Conservation (phyloP, 2,329 filamentous ascomycete genomes). For the Nemania serpens region DNA sequence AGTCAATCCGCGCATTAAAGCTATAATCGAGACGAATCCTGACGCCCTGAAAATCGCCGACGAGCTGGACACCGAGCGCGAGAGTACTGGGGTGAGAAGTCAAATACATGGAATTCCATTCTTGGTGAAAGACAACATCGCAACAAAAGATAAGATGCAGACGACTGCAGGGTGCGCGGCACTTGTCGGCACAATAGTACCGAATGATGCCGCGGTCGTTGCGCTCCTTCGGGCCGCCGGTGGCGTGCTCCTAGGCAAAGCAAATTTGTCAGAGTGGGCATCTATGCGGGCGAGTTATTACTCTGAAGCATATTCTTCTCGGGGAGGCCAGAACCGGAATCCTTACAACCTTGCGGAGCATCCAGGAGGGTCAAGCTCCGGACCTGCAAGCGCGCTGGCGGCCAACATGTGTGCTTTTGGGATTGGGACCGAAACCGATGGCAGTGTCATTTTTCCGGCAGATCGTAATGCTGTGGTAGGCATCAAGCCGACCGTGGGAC, state of each 20-base stretch:
- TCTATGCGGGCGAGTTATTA: slow-evolving; percentile 13
- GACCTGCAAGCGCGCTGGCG: slow-evolving; percentile 8
- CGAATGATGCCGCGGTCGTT: slow-evolving; percentile 6
- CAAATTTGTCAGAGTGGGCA: slow-evolving; percentile 15
- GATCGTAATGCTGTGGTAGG: slow-evolving; percentile 7
- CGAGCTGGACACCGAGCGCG: slow-evolving; percentile 7
- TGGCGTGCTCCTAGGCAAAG: slow-evolving; percentile 6
- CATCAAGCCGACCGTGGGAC: slow-evolving; percentile 13
- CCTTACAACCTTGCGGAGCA: slow-evolving; percentile 8
- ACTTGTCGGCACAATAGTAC: slow-evolving; percentile 5
- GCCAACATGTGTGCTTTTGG: slow-evolving; percentile 8
- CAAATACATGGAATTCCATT: slow-evolving; percentile 13
- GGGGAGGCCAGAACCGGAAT: slow-evolving; percentile 11
- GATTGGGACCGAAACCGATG: slow-evolving; percentile 11
- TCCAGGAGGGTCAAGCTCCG: slow-evolving; percentile 9
- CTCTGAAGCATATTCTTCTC: slow-evolving; percentile 10
- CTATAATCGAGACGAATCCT: slow-evolving; percentile 12
- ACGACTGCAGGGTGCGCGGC: slow-evolving; percentile 10
- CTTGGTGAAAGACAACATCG: slow-evolving; percentile 13
- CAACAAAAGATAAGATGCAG: slow-evolving; percentile 12
- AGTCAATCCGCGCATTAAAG: not conserved
- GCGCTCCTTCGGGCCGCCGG: slow-evolving; percentile 3
- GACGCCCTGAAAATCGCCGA: slow-evolving; percentile 10
- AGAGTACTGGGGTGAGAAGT: not conserved
- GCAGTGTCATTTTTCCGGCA: slow-evolving; percentile 9